Evolutionary conservation across 2,329 filamentous ascomycete genomes (phyloP).

Genomic region (Ophiognomonia clavigignenti-juglandacearum): DNA sequence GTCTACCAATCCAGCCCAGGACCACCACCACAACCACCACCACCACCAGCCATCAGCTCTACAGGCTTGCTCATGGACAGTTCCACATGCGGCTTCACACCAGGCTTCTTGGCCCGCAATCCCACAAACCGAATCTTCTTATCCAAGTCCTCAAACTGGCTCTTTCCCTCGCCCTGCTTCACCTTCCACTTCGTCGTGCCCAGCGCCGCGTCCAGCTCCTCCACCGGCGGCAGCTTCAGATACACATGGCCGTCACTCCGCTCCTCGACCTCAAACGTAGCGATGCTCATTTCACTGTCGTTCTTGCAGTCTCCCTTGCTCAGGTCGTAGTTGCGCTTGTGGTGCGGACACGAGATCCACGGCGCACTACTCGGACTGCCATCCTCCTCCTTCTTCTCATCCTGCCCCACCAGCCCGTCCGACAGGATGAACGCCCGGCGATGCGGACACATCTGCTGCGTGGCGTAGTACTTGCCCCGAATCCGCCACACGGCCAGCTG

Average conservation of each 20-base stretch:
- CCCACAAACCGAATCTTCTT: slow-evolving; percentile 40
- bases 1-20: slow-evolving; percentile 41
- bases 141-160: slow-evolving; percentile 41
- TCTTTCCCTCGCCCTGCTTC: slow-evolving; percentile 58
- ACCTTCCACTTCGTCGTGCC: slow-evolving; percentile 78
- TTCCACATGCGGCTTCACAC: slow-evolving; percentile 29
- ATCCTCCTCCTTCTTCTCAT: slow-evolving; percentile 27
- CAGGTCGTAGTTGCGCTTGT: slow-evolving; percentile 86
- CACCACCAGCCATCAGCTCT: slow-evolving; percentile 32
- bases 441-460: slow-evolving; percentile 93
- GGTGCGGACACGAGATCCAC: slow-evolving; percentile 84
- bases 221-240: slow-evolving; percentile 71
- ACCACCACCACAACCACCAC: slow-evolving; percentile 40
- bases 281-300: slow-evolving; percentile 71
- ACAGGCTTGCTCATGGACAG: slow-evolving; percentile 32
- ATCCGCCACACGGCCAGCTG: slow-evolving; percentile 86
- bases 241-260: slow-evolving; percentile 72
- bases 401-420: slow-evolving; percentile 76
- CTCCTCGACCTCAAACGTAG: slow-evolving; percentile 74
- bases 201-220: slow-evolving; percentile 73
- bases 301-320: slow-evolving; percentile 67
- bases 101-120: slow-evolving; percentile 36
- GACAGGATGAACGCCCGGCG: slow-evolving; percentile 86
- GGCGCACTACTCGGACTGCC: slow-evolving; percentile 39
- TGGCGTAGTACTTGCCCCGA: slow-evolving; percentile 73